Conservation (phyloP, 2,329 filamentous ascomycete genomes). For the Xylariaceae sp. region DNA sequence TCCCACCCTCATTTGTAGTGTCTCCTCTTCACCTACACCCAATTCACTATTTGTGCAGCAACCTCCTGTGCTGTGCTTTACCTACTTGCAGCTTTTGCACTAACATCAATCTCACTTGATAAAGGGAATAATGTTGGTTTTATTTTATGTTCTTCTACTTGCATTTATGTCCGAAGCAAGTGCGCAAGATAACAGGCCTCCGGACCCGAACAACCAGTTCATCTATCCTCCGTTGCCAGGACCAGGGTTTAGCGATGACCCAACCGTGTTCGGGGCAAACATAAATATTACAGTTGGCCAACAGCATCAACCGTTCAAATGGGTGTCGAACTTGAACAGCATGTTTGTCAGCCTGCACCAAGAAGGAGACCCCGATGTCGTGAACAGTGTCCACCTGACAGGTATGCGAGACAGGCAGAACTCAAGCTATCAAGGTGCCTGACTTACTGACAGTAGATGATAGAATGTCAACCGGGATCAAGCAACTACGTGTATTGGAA, state of each 20-base stretch:
- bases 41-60: no score
- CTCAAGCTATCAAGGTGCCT: neutral
- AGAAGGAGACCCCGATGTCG: neutral
- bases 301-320: conserved; percentile 26
- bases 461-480: neutral
- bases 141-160: no score
- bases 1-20: no score
- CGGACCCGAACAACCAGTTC: conserved; percentile 28
- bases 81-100: no score
- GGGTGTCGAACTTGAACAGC: conserved; percentile 24
- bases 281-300: conserved; percentile 18
- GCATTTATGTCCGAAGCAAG: no score
- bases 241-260: conserved; percentile 19
- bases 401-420: neutral
- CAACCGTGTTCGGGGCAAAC: conserved; percentile 22
- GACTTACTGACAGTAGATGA: neutral
- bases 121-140: no score
- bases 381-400: neutral
- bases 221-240: conserved; percentile 26
- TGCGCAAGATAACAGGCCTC: conserved; percentile 20
- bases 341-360: conserved; percentile 14
- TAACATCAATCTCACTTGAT: no score
- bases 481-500: neutral
- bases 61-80: no score
- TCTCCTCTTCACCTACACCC: no score